Base-by-base conservation (phyloP, 2,329 filamentous ascomycete species). In the Fusarium robinianum region DNA sequence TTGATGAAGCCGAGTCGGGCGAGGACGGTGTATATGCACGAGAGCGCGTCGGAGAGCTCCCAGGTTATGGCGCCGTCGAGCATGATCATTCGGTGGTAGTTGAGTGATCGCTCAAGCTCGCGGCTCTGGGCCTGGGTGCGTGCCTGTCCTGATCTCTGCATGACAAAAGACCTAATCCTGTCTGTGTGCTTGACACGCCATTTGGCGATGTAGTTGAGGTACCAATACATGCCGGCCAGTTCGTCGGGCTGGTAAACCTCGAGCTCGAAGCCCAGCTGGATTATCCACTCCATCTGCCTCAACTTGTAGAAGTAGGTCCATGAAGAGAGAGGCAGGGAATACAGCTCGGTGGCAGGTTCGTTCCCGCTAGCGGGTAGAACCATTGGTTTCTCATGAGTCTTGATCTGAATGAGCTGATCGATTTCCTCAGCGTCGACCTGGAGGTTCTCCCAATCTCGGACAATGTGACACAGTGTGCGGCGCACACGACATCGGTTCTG, bases 281-380 rank as follows among this genome's bases (percentile, higher is more conserved):
- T 78, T 31, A 95, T 85, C 75, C 84, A 87, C 63, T 92, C 86
- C 78, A 96, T 89, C 61, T 92, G 82, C 19, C 80, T 81, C n/a
- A 96, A 77, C 67, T 96, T 97, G 68, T 95, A 88, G 47, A 91
- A 80, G 60, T 92, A 95, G 0, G 85, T 81, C 94, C 94, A 99
- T 4, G 87, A 90, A 2, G 88, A 90, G 1, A 97, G 75, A 0
- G 90, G 84, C 38, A 88, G 85, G 0, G 84, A 77, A 62, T 81
- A 85, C 1, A 81, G 72, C 30, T 84, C 78, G 3, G 70, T 71
- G 35, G 72, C 74, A 1, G 69, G 63, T 48, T 61, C 40, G 18
- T 53, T 51, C 16, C 55, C 42, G 2, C 63, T 58, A 2, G 70
- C 69, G 36, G 63, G 73, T 46, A 76, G 74, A 22, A 76, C 67